These are phyloP conservation scores for Daldinia childiae DNA, from an alignment of 495 filamentous ascomycete species.

Conservation along the genomic window DNA sequence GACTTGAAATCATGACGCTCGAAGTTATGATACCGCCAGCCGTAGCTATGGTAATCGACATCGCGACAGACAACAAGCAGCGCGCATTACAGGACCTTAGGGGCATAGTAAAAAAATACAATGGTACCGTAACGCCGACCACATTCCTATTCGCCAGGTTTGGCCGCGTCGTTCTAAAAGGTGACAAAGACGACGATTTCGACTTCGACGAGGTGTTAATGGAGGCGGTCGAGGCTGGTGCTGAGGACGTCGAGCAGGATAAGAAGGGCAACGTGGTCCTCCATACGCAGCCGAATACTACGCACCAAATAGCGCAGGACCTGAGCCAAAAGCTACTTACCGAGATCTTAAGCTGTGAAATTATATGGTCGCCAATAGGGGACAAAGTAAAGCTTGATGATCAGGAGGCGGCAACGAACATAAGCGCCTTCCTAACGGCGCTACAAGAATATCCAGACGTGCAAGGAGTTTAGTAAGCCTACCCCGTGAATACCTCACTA, in stretches of 20 bases:
- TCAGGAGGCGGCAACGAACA: slow-evolving; percentile 57
- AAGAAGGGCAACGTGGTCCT: slow-evolving; percentile 75
- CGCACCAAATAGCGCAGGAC: slow-evolving; percentile 69
- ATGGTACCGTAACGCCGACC: slow-evolving; percentile 75
- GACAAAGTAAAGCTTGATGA: slow-evolving; percentile 70
- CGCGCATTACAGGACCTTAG: slow-evolving; percentile 77
- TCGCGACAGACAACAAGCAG: slow-evolving; percentile 80
- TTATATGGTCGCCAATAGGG: slow-evolving; percentile 84
- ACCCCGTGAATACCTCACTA: neutral
- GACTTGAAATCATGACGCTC: slow-evolving; percentile 77
- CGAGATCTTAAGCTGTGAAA: slow-evolving; percentile 73
- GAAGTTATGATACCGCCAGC: slow-evolving; percentile 84
- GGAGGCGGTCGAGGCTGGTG: slow-evolving; percentile 84
- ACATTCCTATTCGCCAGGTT: slow-evolving; percentile 85
- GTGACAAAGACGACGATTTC: slow-evolving; percentile 62
- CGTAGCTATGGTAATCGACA: slow-evolving; percentile 79
- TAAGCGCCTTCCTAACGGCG: slow-evolving; percentile 63
- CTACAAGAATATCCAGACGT: slow-evolving; percentile 70
- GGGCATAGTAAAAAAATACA: slow-evolving; percentile 69
- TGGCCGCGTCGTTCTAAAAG: slow-evolving; percentile 73
- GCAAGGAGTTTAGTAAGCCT: slow-evolving; percentile 67
- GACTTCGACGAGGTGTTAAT: slow-evolving; percentile 83
- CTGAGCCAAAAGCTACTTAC: slow-evolving; percentile 67
- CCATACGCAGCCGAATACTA: slow-evolving; percentile 76
- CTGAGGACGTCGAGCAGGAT: slow-evolving; percentile 78